Evolutionary conservation across 306 rosid species (phyloP).

Genomic region (Ormosia emarginata): DNA sequence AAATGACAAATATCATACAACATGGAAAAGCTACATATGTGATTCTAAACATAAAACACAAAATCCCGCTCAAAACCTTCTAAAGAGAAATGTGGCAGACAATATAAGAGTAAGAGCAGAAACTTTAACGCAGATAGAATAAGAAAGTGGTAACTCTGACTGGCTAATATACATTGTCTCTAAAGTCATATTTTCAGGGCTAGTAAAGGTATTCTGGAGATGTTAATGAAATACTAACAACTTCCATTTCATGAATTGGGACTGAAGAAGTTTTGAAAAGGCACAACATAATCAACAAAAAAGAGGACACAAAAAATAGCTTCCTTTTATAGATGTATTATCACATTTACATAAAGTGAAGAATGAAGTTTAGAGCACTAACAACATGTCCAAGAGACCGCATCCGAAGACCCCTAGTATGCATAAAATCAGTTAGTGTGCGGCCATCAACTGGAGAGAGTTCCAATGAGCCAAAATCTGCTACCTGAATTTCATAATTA

Average conservation of each 20-base stretch:
- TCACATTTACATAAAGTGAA: background rate
- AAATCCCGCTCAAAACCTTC: conserved; percentile 4
- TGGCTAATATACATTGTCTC: conserved; percentile 2
- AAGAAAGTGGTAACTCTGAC: background rate
- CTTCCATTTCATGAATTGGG: background rate
- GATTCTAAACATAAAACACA: conserved; percentile 8
- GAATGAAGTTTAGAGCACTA: conserved; percentile 42
- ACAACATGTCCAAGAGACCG: conserved; percentile 95
- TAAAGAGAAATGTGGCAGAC: conserved; percentile 11
- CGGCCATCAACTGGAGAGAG: conserved; percentile 99
- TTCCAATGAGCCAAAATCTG: conserved; percentile 97
- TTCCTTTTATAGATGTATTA: background rate
- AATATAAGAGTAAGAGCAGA: background rate
- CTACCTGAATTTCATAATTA: conserved; percentile 65
- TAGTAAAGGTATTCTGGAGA: background rate
- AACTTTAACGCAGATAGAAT: conserved; percentile 17
- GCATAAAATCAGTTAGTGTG: conserved; percentile 98
- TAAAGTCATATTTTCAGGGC: conserved; percentile 1
- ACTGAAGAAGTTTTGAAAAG: conserved; percentile 4
- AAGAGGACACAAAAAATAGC: background rate
- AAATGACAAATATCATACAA: conserved; percentile 19
- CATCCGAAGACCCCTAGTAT: conserved; percentile 93
- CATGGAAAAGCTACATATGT: conserved; percentile 5
- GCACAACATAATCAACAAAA: background rate
- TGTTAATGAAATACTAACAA: background rate